Conservation (phyloP, 2,329 filamentous ascomycete genomes). For the Fusarium nelsonii region DNA sequence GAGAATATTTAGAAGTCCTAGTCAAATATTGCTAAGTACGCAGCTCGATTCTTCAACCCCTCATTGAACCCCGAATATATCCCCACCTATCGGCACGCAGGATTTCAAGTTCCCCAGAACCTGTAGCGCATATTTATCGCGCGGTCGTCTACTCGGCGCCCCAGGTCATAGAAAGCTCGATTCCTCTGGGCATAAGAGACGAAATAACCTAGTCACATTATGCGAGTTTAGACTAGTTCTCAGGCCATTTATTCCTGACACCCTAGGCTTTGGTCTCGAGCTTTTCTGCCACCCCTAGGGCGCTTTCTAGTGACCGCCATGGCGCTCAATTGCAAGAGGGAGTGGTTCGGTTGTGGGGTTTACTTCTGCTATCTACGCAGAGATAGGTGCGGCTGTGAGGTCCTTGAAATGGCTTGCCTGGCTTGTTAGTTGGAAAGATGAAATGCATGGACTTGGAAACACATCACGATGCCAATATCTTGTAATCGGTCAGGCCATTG, state of each 20-base stretch:
- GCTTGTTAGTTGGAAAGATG: neutral
- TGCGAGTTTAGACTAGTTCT: too few species aligned
- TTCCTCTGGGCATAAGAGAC: too few species aligned
- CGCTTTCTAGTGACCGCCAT: slow-evolving; percentile 24
- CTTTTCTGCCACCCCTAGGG: too few species aligned
- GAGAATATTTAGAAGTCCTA: neutral
- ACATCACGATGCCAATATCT: neutral
- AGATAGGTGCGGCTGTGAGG: slow-evolving; percentile 34
- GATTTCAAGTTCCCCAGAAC: slow-evolving; percentile 33
- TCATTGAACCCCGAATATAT: slow-evolving; percentile 41
- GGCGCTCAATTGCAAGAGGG: slow-evolving; percentile 2
- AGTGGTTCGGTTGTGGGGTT: slow-evolving; percentile 32
- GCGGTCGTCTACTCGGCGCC: slow-evolving; percentile 24
- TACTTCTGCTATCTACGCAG: slow-evolving; percentile 1
- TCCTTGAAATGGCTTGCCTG: slow-evolving; percentile 13
- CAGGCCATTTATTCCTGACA: too few species aligned
- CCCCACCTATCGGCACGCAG: slow-evolving; percentile 46
- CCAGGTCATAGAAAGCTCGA: too few species aligned
- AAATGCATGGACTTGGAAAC: neutral
- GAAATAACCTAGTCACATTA: too few species aligned
- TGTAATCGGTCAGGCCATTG: neutral
- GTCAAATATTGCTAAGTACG: neutral
- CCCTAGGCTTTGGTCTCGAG: too few species aligned
- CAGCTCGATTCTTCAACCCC: slow-evolving; percentile 10
- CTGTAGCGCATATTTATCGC: slow-evolving; percentile 24